phyloP scores from a whole-genome alignment of 495 filamentous ascomycete genomes.

The Penicillium canescens region DNA sequence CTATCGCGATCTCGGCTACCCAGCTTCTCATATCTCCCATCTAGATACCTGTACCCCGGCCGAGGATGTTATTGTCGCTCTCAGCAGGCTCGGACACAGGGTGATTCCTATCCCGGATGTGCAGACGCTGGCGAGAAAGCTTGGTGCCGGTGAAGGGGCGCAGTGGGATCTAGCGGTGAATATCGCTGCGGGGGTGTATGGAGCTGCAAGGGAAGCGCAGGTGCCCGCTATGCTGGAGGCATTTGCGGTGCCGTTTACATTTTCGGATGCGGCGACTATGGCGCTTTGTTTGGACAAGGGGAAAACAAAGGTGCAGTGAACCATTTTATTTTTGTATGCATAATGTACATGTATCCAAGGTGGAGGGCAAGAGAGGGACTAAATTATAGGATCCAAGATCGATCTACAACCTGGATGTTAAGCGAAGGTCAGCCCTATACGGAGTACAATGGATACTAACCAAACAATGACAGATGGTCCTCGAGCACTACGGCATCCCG shows the following conservation, averaged over 20 bases:
- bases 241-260: conserved; percentile 25
- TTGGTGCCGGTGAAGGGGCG: background rate
- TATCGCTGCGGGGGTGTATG: conserved; percentile 21
- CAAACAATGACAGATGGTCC: conserved; percentile 10
- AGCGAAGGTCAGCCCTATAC: no score
- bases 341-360: background rate
- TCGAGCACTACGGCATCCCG: conserved; percentile 19
- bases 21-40: background rate
- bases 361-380: no score
- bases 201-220: conserved; percentile 24
- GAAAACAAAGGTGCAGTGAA: conserved; percentile 24
- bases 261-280: conserved; percentile 25
- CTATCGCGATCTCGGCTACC: background rate
- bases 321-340: background rate
- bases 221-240: conserved; percentile 26
- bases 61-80: background rate
- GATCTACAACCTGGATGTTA: no score
- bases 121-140: background rate
- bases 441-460: background rate
- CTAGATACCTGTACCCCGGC: background rate
- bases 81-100: background rate
- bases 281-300: conserved; percentile 25
- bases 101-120: background rate
- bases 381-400: no score
- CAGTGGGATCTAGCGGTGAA: conserved; percentile 26